Base-by-base conservation (phyloP, 768 basidiomycete genomes). In the Phaffia tasmanica region DNA sequence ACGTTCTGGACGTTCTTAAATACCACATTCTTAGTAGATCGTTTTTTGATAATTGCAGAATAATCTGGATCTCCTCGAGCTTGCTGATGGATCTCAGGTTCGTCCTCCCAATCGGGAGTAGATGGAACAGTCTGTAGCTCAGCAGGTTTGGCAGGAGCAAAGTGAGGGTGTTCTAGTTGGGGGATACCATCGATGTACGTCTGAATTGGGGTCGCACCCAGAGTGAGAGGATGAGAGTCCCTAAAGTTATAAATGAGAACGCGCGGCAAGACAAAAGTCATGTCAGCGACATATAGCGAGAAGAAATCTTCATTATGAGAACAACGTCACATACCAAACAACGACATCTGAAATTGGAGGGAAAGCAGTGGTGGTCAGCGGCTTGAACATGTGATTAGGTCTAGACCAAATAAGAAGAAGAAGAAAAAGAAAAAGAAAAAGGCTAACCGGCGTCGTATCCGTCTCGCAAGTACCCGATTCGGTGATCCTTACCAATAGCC, bases 171-270 rank as follows among this genome's bases (percentile, higher is more conserved):
- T 35, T 73, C 70, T 62, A 79, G 71, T 71, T 93, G 89, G 0
- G 86, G 73, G 58, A 91, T 85, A 3, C 89, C 90, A 72, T 93
- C 89, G 68, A 91, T 88, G 76, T 81, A 89, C 11, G 88, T 87
- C 77, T 90, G 88, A 59, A 81, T 79, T 4, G 88, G 88, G 0
- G 87, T 84, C 25, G 88, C 87, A 25, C 87, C 87, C 15, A 91
- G 78, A 0, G 83, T 78, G 19, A 92, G 80, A 0, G 89, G 89
- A 75, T 89, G 87, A 48, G 75, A 74, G 58, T 78, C 76, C 79
- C 65, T 59, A 53, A 23, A 9, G 29, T 29, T 29, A 27, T 9
- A 1, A 49, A n/a, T 6, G 1, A 29, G 25, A 15, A 15, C 21
- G n/a, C 27, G 63, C 15, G 21, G 48, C 32, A 19, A n/a, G n/a